phyloP scores from a whole-genome alignment of 768 basidiomycete genomes.

The Gymnopilus junonius region DNA sequence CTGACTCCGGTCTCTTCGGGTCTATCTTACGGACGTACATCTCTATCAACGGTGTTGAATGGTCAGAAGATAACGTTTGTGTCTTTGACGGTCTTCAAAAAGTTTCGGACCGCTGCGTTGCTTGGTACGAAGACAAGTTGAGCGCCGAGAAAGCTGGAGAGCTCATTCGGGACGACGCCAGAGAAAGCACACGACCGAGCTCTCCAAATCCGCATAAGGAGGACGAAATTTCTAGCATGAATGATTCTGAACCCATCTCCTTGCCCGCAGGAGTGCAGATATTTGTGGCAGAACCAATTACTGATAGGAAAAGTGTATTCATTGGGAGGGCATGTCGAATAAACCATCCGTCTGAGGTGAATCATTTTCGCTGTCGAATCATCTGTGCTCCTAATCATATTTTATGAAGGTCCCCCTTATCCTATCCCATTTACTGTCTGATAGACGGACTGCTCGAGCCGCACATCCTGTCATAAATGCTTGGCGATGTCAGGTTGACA shows the following conservation, averaged over 20 bases:
- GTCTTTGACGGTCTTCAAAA: conserved; percentile 88
- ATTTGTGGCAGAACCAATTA: conserved; percentile 75
- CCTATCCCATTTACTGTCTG: conserved; percentile 68
- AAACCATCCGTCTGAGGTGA: conserved; percentile 75
- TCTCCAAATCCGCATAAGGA: conserved; percentile 7
- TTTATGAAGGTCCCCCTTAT: conserved; percentile 64
- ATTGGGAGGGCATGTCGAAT: conserved; percentile 85
- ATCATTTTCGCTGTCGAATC: conserved; percentile 14
- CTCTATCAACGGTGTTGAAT: conserved; percentile 77
- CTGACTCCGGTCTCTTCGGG: conserved; percentile 76
- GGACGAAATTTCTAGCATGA: conserved; percentile 6
- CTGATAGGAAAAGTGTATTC: conserved; percentile 85
- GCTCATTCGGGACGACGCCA: conserved; percentile 56
- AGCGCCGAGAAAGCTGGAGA: conserved; percentile 58
- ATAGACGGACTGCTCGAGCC: conserved; percentile 73
- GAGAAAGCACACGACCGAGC: conserved; percentile 19
- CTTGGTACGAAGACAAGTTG: conserved; percentile 76
- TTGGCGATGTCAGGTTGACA: conserved; percentile 76
- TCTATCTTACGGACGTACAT: conserved; percentile 81
- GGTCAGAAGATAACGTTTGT: conserved; percentile 72
- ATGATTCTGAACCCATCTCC: conserved; percentile 19
- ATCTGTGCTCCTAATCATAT: not conserved
- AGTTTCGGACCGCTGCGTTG: conserved; percentile 64
- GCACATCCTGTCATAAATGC: conserved; percentile 84
- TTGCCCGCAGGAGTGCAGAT: conserved; percentile 69